Evolutionary conservation across 768 basidiomycete species (phyloP), one percentile per base, ranked within the genome.

Genomic region (Phlebiopsis flavidoalba): DNA sequence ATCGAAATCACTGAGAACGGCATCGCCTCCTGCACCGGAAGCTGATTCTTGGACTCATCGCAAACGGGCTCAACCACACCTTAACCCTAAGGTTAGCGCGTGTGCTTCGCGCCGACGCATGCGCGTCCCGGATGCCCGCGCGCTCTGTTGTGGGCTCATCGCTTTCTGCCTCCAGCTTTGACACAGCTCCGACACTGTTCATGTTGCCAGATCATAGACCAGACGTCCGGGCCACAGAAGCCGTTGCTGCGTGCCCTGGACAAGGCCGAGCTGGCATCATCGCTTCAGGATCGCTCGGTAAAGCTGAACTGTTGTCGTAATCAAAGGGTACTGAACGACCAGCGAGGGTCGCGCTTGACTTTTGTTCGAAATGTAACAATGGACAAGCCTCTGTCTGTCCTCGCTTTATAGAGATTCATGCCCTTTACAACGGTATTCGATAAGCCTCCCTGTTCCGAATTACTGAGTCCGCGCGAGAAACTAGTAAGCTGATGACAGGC

Each of bases 391-490:
- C 72, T 93, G 24, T 89, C 84, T 43, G 84, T 94, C 45, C n/a
- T n/a, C 83, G 94, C 40, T 93, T 95, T 71, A 95, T 95, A 60
- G 93, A 95, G 72, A n/a, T 95, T 91, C 69, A 95, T 96, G 94
- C 92, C 93, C 11, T 96, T 96, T 71, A 88, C 86, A 65, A n/a
- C n/a, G 93, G 89, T 89, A 64, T 63, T n/a, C 24, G n/a, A 19
- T 45, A 60, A 24, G 52, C 53, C 36, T n/a, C 35, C 2, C 26
- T 31, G 45, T 60, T 8, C 60, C n/a, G n/a, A n/a, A 19, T 55
- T 52, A n/a, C 5, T 43, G n/a, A 31, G 17, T n/a, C n/a, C n/a
- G n/a, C 19, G 36, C 31, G 46, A 43, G 40, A 43, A 6, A 46
- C 54, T 17, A 37, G 21, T 45, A 35, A 45, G 17, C 26, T 55